Conservation (phyloP, 2,329 filamentous ascomycete species). For the Fusarium coicis region DNA sequence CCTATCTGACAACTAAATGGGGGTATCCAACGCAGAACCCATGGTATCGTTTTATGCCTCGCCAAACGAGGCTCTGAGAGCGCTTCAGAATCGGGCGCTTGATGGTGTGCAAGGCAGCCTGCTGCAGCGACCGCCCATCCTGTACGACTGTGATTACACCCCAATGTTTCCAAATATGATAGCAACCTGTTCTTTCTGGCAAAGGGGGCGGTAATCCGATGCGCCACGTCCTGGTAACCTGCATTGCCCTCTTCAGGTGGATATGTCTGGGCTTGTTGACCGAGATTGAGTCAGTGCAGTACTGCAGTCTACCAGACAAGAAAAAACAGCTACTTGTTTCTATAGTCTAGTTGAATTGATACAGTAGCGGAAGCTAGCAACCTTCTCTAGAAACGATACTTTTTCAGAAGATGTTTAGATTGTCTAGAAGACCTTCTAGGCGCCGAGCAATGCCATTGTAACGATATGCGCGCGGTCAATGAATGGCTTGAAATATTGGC, state of each 20-base stretch:
- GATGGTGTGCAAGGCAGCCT: background rate
- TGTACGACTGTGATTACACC: background rate
- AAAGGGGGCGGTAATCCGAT: too few species aligned
- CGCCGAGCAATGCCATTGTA: accelerated
- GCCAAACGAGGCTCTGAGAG: background rate
- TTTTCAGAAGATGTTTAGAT: too few species aligned
- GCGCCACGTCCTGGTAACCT: too few species aligned
- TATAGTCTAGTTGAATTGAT: accelerated
- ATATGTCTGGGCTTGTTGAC: too few species aligned
- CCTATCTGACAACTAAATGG: background rate
- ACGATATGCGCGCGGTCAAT: background rate
- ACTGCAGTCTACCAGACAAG: too few species aligned
- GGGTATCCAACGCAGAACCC: background rate
- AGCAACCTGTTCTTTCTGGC: background rate
- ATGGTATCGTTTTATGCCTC: background rate
- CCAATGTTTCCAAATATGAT: background rate
- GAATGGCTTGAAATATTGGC: background rate
- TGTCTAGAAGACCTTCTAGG: background rate
- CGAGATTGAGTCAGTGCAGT: too few species aligned
- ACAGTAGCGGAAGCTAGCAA: too few species aligned
- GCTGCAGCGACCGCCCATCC: background rate
- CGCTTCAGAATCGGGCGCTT: too few species aligned
- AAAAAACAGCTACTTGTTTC: too few species aligned
- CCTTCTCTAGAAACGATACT: accelerated
- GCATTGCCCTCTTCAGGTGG: too few species aligned